Conservation (phyloP, 352 stramenopile species). For the Globisporangium sylvaticum region DNA sequence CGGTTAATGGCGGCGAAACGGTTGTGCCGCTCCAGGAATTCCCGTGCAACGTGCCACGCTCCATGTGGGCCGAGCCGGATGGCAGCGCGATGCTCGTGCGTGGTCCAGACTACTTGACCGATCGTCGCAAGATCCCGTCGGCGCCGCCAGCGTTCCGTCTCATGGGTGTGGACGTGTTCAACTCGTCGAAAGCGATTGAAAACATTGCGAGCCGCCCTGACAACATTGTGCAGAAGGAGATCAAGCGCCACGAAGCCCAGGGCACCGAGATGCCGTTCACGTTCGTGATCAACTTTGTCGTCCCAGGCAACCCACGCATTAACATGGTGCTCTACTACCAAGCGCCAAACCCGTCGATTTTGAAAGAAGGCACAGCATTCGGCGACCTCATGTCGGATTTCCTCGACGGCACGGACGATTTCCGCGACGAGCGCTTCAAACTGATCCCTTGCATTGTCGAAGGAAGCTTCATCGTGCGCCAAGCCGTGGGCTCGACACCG, state of each 20-base stretch:
- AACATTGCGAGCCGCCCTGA: conserved; percentile 57
- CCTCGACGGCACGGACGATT: conserved; percentile 68
- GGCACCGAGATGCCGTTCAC: conserved; percentile 72
- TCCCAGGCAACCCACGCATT: conserved; percentile 56
- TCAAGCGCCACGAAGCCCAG: conserved; percentile 49
- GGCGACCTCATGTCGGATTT: conserved; percentile 74
- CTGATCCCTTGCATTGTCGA: conserved; percentile 79
- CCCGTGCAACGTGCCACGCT: conserved; percentile 48
- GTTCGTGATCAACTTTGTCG: conserved; percentile 77
- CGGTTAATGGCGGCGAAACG: not conserved
- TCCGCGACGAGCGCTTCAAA: conserved; percentile 80
- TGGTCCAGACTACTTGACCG: conserved; percentile 60
- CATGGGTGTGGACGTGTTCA: conserved; percentile 61
- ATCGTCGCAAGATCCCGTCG: conserved; percentile 71
- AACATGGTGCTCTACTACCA: conserved; percentile 76
- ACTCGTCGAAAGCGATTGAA: conserved; percentile 48
- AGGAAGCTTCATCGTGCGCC: conserved; percentile 74
- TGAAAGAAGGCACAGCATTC: conserved; percentile 56
- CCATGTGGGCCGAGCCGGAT: conserved; percentile 70
- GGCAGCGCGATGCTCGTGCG: conserved; percentile 66
- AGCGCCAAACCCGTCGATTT: conserved; percentile 37
- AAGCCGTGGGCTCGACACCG: conserved; percentile 68
- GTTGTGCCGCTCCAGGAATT: conserved; percentile 36
- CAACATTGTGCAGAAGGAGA: conserved; percentile 60
- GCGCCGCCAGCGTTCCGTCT: conserved; percentile 62